A percentile compares a stretch with the other conserved stretches of the same genome.
phyloP scores from a whole-genome alignment of 108 stramenopile species.

The Nitzschia putrida region DNA sequence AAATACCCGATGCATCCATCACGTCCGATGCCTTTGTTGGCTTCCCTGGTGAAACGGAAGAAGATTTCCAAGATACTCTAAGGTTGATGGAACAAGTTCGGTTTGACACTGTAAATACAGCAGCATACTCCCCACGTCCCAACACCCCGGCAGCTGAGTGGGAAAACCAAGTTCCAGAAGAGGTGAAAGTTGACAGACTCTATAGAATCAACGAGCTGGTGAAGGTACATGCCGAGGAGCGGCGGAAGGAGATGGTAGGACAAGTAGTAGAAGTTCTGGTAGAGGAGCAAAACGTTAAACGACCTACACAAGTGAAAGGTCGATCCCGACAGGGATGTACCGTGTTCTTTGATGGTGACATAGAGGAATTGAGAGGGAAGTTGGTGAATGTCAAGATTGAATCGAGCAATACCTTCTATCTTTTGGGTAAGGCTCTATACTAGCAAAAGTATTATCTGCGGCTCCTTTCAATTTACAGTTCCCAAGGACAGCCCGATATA shows the following conservation, averaged over 20 bases:
- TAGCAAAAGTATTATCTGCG: constrained; percentile 3
- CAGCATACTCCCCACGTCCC: constrained; percentile 85
- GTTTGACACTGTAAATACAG: constrained; percentile 83
- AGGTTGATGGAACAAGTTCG: constrained; percentile 88
- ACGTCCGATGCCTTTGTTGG: constrained; percentile 93
- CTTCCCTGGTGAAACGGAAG: constrained; percentile 97
- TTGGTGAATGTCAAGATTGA: constrained; percentile 83
- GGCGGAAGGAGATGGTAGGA: constrained; percentile 91
- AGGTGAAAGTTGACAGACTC: constrained; percentile 88
- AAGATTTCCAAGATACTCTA: constrained; percentile 90
- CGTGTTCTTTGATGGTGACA: constrained; percentile 90
- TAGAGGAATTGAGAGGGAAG: constrained; percentile 84
- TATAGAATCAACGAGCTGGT: constrained; percentile 87
- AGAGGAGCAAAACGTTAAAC: constrained; percentile 91
- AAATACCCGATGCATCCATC: constrained; percentile 92
- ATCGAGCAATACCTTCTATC: constrained; percentile 68
- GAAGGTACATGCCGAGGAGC: constrained; percentile 82
- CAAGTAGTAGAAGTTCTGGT: constrained; percentile 89
- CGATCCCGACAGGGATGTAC: constrained; percentile 90
- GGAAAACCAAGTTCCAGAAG: constrained; percentile 85
- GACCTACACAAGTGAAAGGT: constrained; percentile 90
- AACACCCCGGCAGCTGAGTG: constrained; percentile 85
- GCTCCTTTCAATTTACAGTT: background rate
- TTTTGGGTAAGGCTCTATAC: constrained; percentile 56
- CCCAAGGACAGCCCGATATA: background rate